Conservation (phyloP, 2,329 filamentous ascomycete species). For the Penicillium sp. region DNA sequence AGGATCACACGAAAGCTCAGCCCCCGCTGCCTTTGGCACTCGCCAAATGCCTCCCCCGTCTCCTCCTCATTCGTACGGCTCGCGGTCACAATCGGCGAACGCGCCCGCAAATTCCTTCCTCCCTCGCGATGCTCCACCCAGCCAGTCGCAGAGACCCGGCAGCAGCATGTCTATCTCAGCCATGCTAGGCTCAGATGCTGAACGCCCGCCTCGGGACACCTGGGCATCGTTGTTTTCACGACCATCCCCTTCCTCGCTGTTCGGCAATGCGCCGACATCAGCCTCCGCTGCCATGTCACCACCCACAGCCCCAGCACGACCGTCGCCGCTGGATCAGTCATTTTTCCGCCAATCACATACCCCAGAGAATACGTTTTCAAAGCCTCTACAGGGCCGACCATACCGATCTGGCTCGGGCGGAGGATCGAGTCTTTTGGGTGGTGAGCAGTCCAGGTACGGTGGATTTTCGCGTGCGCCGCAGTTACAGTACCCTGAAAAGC, state of each 20-base stretch:
- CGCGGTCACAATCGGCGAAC: constrained; percentile 39
- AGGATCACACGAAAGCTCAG: constrained; percentile 33
- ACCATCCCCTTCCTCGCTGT: constrained; percentile 35
- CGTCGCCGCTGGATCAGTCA: constrained; percentile 54
- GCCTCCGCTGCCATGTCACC: constrained; percentile 41
- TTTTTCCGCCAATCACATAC: constrained; percentile 65
- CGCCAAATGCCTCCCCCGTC: constrained; percentile 50
- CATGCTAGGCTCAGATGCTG: constrained; percentile 56
- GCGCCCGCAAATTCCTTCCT: constrained; percentile 37
- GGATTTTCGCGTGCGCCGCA: constrained; percentile 27
- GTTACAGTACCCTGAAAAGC: constrained; percentile 35
- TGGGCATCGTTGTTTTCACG: constrained; percentile 45
- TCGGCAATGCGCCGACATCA: constrained; percentile 32
- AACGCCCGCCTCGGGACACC: constrained; percentile 45
- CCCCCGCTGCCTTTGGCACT: constrained; percentile 31
- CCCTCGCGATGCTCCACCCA: constrained; percentile 53
- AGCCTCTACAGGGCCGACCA: constrained; percentile 29
- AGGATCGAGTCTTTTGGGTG: constrained; percentile 19
- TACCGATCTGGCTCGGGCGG: constrained; percentile 38
- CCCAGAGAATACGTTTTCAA: constrained; percentile 62
- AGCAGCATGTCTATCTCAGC: constrained; percentile 71
- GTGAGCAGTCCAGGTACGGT: constrained; percentile 33
- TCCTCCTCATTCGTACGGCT: constrained; percentile 46
- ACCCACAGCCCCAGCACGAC: constrained; percentile 38
- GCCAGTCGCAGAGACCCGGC: constrained; percentile 51